Base-by-base conservation (phyloP, 1,284 basidiomycete species). In the Puccinia polysora region DNA sequence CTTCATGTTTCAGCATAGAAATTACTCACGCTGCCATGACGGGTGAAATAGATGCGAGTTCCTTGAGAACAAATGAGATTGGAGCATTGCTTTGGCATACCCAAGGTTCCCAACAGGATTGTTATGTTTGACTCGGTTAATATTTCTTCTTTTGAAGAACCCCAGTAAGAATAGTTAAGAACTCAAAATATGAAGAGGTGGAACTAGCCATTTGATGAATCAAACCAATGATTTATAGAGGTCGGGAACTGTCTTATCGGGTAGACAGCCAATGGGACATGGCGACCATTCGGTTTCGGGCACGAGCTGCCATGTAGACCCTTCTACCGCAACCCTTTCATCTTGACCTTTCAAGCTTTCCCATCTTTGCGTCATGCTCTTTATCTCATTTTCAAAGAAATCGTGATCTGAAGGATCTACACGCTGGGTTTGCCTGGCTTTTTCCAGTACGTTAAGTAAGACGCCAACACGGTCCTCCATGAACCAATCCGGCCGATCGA, bases 181-280 rank as follows among this genome's bases (percentile, higher is more conserved):
- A 49, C 18, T 6, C 18, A n/a, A 49, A 6, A n/a, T 6, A 6
- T 23, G 25, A 6, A 49, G 4, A 12, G 12, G 20, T 2, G 12
- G 23, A 40, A 10, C 5, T 30, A 59, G n/a, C 10, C 34, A 7
- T 36, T 18, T 5, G 56, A 23, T 6, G 4, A 14, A 40, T 38
- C 7, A 30, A 25, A 6, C 15, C 20, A 62, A 28, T 7, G 59
- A 53, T n/a, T 65, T 34, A 40, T 65, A 53, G 23, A 65, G 36
- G n/a, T 55, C n/a, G 34, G 64, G 64, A 23, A 65, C 47, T 28
- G 36, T 23, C 14, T 40, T 34, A 55, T 53, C 64, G 50, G 64
- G 64, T 30, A 65, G 38, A 14, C 32, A 38, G 25, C 64, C 64
- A 52, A 65, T 65, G n/a, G 50, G 64, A 65, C 64, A 65, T 14